A percentile compares a stretch with the other conserved stretches of the same genome.
Conservation (phyloP, 1,139 yeast species). For the Sugiyamaella pinicola region DNA sequence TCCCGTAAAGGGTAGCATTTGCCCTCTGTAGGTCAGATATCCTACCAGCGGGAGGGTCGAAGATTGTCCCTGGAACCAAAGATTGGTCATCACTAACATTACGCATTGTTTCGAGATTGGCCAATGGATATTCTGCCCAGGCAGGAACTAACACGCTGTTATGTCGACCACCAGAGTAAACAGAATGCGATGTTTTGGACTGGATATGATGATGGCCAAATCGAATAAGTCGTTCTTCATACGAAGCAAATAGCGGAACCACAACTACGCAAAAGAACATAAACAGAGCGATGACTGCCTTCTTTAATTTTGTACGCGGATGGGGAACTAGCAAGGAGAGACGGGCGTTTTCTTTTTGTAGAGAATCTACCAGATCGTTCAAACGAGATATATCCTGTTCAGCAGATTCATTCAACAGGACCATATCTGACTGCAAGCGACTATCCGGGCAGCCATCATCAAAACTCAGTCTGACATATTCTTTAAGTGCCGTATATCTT, state of each 20-base stretch:
- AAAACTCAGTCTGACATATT: slow-evolving; percentile 11
- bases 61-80: slow-evolving; percentile 13
- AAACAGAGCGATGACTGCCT: not conserved
- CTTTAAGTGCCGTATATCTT: slow-evolving; percentile 4
- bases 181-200: not conserved
- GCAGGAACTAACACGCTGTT: not conserved
- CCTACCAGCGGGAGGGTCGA: slow-evolving; percentile 12
- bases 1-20: slow-evolving; percentile 11
- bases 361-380: slow-evolving; percentile 2
- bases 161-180: not conserved
- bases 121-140: slow-evolving; percentile 9
- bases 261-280: slow-evolving; percentile 9
- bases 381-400: slow-evolving; percentile 7
- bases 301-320: slow-evolving; percentile 3
- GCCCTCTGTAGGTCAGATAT: slow-evolving; percentile 13
- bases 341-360: slow-evolving; percentile 5
- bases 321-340: slow-evolving; percentile 2
- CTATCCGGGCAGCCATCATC: not conserved
- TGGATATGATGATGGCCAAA: not conserved
- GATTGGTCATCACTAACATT: slow-evolving; percentile 16
- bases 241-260: slow-evolving; percentile 8
- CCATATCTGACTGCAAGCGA: not conserved
- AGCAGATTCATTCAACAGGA: not conserved
- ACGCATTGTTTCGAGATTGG: not conserved
- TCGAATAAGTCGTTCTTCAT: slow-evolving; percentile 9